phyloP scores from a whole-genome alignment of 2,329 filamentous ascomycete genomes.

The Alternaria atra region DNA sequence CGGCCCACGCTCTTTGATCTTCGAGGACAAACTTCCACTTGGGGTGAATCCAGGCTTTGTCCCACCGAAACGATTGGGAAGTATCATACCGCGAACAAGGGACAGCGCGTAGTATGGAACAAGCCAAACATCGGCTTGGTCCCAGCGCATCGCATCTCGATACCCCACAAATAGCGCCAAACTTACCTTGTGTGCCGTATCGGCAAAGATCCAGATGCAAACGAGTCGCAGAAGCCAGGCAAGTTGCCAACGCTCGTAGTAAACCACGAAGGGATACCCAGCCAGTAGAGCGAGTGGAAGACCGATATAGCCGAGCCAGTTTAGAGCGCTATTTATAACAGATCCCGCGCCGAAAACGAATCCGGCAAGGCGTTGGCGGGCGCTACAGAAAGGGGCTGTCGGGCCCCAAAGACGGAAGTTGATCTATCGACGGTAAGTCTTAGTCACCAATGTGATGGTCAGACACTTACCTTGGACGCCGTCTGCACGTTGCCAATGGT shows the following conservation, averaged over 20 bases:
- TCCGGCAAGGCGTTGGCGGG: conserved; percentile 17
- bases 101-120: neutral
- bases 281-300: neutral
- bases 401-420: conserved; percentile 29
- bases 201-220: neutral
- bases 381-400: conserved; percentile 13
- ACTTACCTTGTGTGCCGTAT: conserved; percentile 1
- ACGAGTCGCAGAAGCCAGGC: conserved; percentile 1
- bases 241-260: conserved; percentile 1
- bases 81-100: neutral
- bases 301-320: neutral
- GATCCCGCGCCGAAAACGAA: conserved; percentile 11
- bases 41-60: conserved; percentile 3
- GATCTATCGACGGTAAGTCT: neutral
- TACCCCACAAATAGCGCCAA: neutral
- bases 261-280: conserved; percentile 6
- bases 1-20: neutral
- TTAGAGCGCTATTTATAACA: neutral
- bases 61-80: neutral
- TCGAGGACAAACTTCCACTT: neutral
- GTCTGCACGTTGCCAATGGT: conserved; percentile 33
- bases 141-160: conserved; percentile 5
- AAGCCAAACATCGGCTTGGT: neutral
- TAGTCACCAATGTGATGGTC: neutral
- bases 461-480: conserved; percentile 19